Percentiles rank a stretch among this genome's conserved stretches.
phyloP scores from a whole-genome alignment of 495 filamentous ascomycete genomes.

The Neurospora sublineolata region DNA sequence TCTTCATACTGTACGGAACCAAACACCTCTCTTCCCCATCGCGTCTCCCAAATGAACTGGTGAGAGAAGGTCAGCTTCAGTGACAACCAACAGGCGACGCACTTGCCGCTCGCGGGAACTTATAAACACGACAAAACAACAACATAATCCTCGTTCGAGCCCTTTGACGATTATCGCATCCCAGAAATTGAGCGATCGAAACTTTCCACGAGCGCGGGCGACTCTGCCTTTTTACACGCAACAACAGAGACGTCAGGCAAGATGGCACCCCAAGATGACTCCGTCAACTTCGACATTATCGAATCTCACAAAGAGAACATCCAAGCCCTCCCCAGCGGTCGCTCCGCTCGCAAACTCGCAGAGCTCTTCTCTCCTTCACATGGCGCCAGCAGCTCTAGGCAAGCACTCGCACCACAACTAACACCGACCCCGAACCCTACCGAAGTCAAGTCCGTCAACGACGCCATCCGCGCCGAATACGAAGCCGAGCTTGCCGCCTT shows the following conservation, averaged over 20 bases:
- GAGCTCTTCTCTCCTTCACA: slow-evolving; percentile 62
- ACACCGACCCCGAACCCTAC: slow-evolving; percentile 43
- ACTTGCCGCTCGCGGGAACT: background rate
- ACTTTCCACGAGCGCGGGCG: background rate
- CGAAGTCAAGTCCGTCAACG: slow-evolving; percentile 64
- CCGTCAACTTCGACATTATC: slow-evolving; percentile 88
- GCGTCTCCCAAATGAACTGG: background rate
- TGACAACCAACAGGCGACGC: background rate
- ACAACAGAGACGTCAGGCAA: slow-evolving; percentile 7
- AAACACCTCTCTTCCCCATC: background rate
- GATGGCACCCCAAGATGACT: slow-evolving; percentile 39
- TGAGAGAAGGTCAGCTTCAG: background rate
- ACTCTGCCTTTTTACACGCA: background rate
- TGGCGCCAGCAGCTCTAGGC: slow-evolving; percentile 35
- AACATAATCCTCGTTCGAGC: background rate
- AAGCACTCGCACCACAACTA: background rate
- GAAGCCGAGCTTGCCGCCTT: slow-evolving; percentile 71
- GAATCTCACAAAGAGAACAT: slow-evolving; percentile 97
- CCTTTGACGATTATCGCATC: background rate
- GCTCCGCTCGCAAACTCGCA: slow-evolving; percentile 83
- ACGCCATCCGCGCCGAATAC: slow-evolving; percentile 68
- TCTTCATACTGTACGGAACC: background rate
- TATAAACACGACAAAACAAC: background rate
- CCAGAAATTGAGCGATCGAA: background rate
- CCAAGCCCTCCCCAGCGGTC: slow-evolving; percentile 78